These are phyloP conservation scores for Macrophomina tecta DNA, from an alignment of 2,329 filamentous ascomycete genomes.

Conservation along the genomic window DNA sequence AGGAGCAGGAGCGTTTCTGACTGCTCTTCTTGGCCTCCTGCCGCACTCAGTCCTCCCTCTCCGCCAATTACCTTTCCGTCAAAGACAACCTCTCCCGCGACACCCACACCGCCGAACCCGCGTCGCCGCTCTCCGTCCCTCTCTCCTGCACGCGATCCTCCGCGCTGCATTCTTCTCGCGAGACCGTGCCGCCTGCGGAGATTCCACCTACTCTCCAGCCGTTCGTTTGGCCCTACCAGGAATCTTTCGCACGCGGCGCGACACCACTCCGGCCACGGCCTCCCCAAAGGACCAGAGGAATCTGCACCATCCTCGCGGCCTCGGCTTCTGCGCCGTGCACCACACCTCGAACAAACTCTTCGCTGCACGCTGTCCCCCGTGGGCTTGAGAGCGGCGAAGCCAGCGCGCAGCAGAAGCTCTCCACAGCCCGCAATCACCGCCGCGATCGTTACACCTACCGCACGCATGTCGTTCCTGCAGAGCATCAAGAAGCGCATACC, in stretches of 20 bases:
- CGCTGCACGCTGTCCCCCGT: constrained; percentile 14
- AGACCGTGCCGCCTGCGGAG: constrained; percentile 1
- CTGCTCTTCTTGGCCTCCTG: constrained; percentile 28
- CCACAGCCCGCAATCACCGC: constrained; percentile 10
- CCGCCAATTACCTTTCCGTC: constrained; percentile 24
- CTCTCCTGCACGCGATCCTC: not conserved
- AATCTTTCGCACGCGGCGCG: constrained; percentile 16
- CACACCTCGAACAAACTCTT: not conserved
- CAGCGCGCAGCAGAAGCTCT: constrained; percentile 26
- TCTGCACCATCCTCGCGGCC: not conserved
- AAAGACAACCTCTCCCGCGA: constrained; percentile 17
- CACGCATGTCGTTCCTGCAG: constrained; percentile 51
- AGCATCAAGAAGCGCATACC: constrained; percentile 54
- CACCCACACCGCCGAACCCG: constrained; percentile 1
- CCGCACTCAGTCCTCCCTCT: constrained; percentile 26
- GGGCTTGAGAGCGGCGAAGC: constrained; percentile 31
- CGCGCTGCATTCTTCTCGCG: constrained; percentile 2
- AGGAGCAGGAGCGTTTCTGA: constrained; percentile 28
- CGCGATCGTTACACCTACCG: constrained; percentile 28
- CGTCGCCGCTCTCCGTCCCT: not conserved
- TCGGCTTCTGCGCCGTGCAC: constrained; percentile 6
- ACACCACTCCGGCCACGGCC: constrained; percentile 5
- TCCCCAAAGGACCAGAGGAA: not conserved
- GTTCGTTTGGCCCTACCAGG: constrained; percentile 25
- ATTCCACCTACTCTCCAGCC: constrained; percentile 10